A percentile compares a stretch with the other conserved stretches of the same genome.
phyloP scores from a whole-genome alignment of 2,329 filamentous ascomycete species.

The Emericellopsis cladophorae region DNA sequence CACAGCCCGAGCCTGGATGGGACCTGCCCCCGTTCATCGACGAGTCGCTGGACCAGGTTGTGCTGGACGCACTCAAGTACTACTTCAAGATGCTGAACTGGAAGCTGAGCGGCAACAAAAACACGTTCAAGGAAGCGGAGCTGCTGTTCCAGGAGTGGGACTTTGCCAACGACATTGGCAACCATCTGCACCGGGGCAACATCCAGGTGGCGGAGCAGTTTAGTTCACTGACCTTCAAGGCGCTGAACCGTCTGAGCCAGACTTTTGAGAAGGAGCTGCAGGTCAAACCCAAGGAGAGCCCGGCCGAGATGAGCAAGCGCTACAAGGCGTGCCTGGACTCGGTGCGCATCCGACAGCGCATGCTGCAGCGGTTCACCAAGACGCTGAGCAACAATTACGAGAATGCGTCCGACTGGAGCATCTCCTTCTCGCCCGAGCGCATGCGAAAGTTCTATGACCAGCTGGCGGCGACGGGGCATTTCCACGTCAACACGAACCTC shows the following conservation, averaged over 20 bases:
- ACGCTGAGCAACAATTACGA: constrained; percentile 90
- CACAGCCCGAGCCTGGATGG: constrained; percentile 83
- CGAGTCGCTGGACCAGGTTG: constrained; percentile 85
- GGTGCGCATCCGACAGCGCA: constrained; percentile 87
- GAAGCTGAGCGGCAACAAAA: constrained; percentile 95
- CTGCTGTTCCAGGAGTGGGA: constrained; percentile 96
- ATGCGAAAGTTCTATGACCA: constrained; percentile 70
- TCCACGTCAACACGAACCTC: constrained; percentile 63
- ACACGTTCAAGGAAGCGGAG: constrained; percentile 98
- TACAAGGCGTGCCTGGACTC: constrained; percentile 95
- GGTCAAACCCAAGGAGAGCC: constrained; percentile 69
- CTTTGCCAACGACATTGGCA: constrained; percentile 87
- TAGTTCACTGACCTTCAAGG: constrained; percentile 85
- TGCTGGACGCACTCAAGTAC: constrained; percentile 87
- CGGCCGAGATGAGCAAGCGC: constrained; percentile 84
- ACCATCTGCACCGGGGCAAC: constrained; percentile 83
- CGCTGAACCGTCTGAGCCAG: constrained; percentile 71
- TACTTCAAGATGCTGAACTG: constrained; percentile 99
- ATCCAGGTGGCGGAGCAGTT: constrained; percentile 98
- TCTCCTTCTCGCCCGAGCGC: constrained; percentile 55
- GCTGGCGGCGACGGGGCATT: constrained; percentile 72
- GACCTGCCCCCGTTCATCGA: constrained; percentile 92
- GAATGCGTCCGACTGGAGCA: constrained; percentile 90
- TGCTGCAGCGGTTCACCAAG: constrained; percentile 88
- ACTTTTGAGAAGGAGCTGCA: constrained; percentile 90